phyloP scores from a whole-genome alignment of 2,329 filamentous ascomycete species.

The Madurella fahalii region DNA sequence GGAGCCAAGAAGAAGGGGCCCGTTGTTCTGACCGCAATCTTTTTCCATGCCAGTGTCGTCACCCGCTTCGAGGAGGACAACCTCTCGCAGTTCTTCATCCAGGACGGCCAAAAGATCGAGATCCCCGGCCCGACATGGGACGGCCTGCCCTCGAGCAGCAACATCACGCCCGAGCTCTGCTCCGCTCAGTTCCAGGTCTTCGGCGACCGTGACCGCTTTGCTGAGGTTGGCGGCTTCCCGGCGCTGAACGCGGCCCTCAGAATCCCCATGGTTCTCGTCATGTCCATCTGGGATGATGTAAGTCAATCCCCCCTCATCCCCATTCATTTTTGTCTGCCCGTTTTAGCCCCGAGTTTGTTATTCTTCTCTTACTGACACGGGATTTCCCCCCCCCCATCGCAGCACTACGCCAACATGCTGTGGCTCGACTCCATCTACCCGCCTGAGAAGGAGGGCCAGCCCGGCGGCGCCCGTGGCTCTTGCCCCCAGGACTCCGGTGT shows the following conservation, averaged over 20 bases:
- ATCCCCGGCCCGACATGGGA: slow-evolving; percentile 34
- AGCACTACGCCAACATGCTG: slow-evolving; percentile 53
- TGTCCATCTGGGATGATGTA: slow-evolving; percentile 51
- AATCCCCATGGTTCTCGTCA: slow-evolving; percentile 60
- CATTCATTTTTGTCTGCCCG: too few relatives aligned
- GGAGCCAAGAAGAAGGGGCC: too few relatives aligned
- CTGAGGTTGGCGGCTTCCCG: slow-evolving; percentile 50
- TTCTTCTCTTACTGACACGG: not conserved
- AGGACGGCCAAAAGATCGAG: slow-evolving; percentile 49
- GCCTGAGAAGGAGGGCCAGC: slow-evolving; percentile 32
- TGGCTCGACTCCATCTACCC: slow-evolving; percentile 54
- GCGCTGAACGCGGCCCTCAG: slow-evolving; percentile 52
- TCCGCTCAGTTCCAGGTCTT: slow-evolving; percentile 52
- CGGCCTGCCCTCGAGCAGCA: slow-evolving; percentile 28
- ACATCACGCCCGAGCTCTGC: slow-evolving; percentile 59
- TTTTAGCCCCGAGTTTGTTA: too few relatives aligned
- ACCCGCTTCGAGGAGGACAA: slow-evolving; percentile 50
- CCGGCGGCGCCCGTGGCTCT: slow-evolving; percentile 42
- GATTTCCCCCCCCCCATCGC: too few relatives aligned
- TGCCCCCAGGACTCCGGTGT: slow-evolving; percentile 39
- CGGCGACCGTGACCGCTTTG: slow-evolving; percentile 48
- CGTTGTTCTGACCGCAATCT: too few relatives aligned
- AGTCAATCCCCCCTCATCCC: slow-evolving; percentile 7
- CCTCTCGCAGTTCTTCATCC: slow-evolving; percentile 54
- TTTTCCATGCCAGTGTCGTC: slow-evolving; percentile 41